Conservation (phyloP, 768 basidiomycete genomes). For the Clavulina sp. region DNA sequence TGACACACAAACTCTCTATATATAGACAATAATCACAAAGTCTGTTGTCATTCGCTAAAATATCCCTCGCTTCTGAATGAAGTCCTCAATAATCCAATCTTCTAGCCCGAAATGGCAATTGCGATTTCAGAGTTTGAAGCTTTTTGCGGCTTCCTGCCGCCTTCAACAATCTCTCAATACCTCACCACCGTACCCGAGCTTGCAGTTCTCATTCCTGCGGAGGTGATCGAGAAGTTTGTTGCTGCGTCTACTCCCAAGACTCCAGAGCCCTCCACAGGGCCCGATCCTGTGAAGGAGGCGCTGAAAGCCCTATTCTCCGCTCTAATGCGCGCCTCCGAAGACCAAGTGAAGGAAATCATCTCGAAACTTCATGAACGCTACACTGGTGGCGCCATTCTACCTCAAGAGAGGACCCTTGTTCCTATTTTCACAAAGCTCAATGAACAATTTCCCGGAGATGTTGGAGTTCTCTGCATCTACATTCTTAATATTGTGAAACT, state of each 20-base stretch:
- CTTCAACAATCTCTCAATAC: slow-evolving; percentile 47
- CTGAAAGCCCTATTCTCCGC: slow-evolving; percentile 66
- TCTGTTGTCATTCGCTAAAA: slow-evolving; percentile 7
- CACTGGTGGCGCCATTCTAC: slow-evolving; percentile 23
- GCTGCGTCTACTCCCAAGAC: not conserved
- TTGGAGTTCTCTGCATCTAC: slow-evolving; percentile 86
- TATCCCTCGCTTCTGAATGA: slow-evolving; percentile 1
- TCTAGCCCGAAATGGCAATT: slow-evolving; percentile 86
- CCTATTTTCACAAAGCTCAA: slow-evolving; percentile 41
- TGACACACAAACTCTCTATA: slow-evolving; percentile 7
- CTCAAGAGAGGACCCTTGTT: slow-evolving; percentile 30
- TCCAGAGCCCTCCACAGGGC: slow-evolving; percentile 17
- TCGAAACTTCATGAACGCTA: slow-evolving; percentile 45
- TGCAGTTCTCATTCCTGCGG: slow-evolving; percentile 42
- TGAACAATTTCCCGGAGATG: slow-evolving; percentile 73
- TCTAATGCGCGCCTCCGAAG: slow-evolving; percentile 62
- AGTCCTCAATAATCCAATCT: not conserved
- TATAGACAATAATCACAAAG: slow-evolving; percentile 88
- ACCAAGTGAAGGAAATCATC: slow-evolving; percentile 36
- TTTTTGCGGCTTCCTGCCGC: slow-evolving; percentile 84
- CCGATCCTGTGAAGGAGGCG: slow-evolving; percentile 36
- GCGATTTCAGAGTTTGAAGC: slow-evolving; percentile 82
- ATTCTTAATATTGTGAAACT: slow-evolving; percentile 74
- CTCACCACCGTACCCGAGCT: slow-evolving; percentile 63
- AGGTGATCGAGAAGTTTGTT: slow-evolving; percentile 39